A percentile compares a stretch with the other conserved stretches of the same genome.
phyloP scores from a whole-genome alignment of 805 yeast genomes.

The Candida yuanshanica region DNA sequence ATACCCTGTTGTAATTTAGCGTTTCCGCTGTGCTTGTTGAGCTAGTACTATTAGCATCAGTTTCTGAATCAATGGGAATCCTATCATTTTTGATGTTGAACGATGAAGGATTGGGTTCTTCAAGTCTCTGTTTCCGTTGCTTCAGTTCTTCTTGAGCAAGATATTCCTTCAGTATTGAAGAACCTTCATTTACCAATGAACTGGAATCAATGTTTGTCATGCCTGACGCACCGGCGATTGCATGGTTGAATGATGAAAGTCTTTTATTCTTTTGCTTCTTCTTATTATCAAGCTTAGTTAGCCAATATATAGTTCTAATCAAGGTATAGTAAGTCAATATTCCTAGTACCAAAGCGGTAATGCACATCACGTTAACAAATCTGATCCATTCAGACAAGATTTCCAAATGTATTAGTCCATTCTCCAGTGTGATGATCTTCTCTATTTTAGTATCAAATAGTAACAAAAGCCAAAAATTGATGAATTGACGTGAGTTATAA shows the following conservation, averaged over 20 bases:
- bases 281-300: slow-evolving; percentile 15
- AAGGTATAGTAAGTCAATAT: slow-evolving; percentile 17
- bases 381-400: slow-evolving; percentile 19
- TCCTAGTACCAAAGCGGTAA: slow-evolving; percentile 18
- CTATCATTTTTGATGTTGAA: no score
- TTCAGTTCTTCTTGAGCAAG: slow-evolving; percentile 4
- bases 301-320: slow-evolving; percentile 17
- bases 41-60: not conserved
- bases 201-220: not conserved
- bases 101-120: no score
- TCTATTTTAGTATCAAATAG: slow-evolving; percentile 16
- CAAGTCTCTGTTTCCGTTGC: no score
- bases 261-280: slow-evolving; percentile 3
- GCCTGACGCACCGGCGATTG: no score
- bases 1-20: not conserved
- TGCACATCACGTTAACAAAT: slow-evolving; percentile 18
- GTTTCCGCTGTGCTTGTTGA: not conserved
- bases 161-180: slow-evolving; percentile 6
- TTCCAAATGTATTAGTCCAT: slow-evolving; percentile 14
- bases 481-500: slow-evolving; percentile 15
- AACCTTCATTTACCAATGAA: slow-evolving; percentile 5
- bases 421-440: slow-evolving; percentile 10
- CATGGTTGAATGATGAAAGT: no score
- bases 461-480: slow-evolving; percentile 14
- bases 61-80: not conserved